Base-by-base conservation (phyloP, 2,329 filamentous ascomycete species). In the Epichloe aotearoae region DNA sequence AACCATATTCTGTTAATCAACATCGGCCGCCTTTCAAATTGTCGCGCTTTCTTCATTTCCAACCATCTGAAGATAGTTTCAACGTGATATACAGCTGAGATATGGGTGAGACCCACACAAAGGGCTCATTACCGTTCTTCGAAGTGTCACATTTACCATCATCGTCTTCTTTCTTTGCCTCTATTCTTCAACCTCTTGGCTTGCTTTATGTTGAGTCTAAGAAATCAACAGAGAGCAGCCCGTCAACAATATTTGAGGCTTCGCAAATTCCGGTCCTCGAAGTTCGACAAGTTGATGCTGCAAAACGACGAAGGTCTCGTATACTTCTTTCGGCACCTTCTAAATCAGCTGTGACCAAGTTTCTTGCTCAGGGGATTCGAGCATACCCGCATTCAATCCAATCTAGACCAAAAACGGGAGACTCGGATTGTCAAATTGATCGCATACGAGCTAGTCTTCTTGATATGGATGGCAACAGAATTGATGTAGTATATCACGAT, bases 391-490 rank as follows among this genome's bases (percentile, higher is more conserved):
- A 58, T 71, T 72, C 58, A 46, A 69, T 61, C 71, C 51, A 58
- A 15, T 19, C 10, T n/a, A 15, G 42, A 33, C 17, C 2, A 12
- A 11, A 3, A 15, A 23, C 12, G 19, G 10, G 12, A 23, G 14
- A 19, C 39, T 40, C 23, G 17, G 37, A 15, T 17, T 45, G 44
- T 38, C 53, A 20, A 50, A 50, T 40, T 51, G 57, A 53, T 45
- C 51, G 52, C 46, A 46, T 52, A 45, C 65, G 60, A 69, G 77
- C 66, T 71, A 79, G 70, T 74, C 82, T 88, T 40, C 76, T 81
- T 53, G 88, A 95, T 66, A 76, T 87, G 50, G 88, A 95, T 69
- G 86, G 86, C 47, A 94, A 95, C 69, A 85, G 78, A 58, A 82
- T 95, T 62, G 86, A 93, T 62, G 84, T 87, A 33, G 79, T 90